Base-by-base conservation (phyloP, 2,329 filamentous ascomycete genomes). In the Fusarium nodosum region DNA sequence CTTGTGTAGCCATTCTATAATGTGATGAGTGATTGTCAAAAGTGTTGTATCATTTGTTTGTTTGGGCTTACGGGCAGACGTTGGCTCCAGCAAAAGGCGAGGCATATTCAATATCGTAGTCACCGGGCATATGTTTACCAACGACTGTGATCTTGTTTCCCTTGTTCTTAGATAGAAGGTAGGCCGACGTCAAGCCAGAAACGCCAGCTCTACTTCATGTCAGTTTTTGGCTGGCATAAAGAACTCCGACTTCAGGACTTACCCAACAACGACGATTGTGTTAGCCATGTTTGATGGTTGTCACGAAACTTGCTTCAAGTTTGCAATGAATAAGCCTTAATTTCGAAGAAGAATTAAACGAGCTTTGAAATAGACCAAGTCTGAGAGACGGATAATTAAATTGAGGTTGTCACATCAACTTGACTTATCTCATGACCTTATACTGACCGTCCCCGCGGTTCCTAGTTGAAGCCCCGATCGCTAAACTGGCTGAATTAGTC, bases 41-140 rank as follows among this genome's bases (percentile, higher is more conserved):
- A 45, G 8, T 38, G 26, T 10, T 36, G 15, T 22, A 33, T 11
- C 7, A 3, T 26, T 3, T 20, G 20, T 11, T 24, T 24, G 18
- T 11, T n/a, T 20, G n/a, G 26, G 83, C 89, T 66, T 74, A 92
- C 90, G 91, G 93, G 63, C 91, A 78, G 75, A 89, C 90, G 76
- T 96, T 95, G 66, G 93, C 93, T 16, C 93, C 93, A 5, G 93
- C 93, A 91, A 93, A 97, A 1, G 93, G 93, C 8, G 93, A 97
- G 1, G 93, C 90, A 78, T 97, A 97, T 83, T 97, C 91, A 71
- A 94, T 91, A 71, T 95, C 92, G 79, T 95, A 96, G 82, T 97
- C 94, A 36, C 94, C 94, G 0, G 94, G 94, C 91, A 97, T 96
- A 77, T 97, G 92, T 76, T 95, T 97, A 7, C 93, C 91, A 33